Evolutionary conservation across 2,329 filamentous ascomycete genomes (phyloP).

Genomic region (Cadophora luteo-olivacea): DNA sequence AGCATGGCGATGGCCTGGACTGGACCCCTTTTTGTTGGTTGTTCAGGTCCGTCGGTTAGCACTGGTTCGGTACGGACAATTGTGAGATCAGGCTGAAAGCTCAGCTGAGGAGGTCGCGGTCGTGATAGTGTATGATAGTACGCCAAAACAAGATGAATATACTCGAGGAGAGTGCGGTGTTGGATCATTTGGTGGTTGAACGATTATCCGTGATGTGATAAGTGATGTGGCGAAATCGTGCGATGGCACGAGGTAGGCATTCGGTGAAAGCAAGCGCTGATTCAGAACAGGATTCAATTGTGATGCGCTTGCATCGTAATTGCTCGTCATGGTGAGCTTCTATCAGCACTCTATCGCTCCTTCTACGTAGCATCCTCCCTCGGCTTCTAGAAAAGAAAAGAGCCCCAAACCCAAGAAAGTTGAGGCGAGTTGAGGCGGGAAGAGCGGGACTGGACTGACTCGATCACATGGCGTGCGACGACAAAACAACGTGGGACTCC

Average conservation of each 20-base stretch:
- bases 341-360: not conserved
- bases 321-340: not conserved
- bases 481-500: not conserved
- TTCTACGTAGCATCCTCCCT: not conserved
- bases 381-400: constrained; percentile 13
- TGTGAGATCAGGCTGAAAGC: not conserved
- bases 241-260: not conserved
- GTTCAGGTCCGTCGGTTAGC: not conserved
- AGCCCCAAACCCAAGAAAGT: not conserved
- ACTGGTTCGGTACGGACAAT: not conserved
- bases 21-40: not conserved
- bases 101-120: constrained; percentile 4
- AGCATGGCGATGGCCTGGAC: not conserved
- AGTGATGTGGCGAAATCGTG: not conserved
- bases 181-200: too few species aligned
- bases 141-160: constrained; percentile 17
- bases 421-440: constrained; percentile 1
- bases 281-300: not conserved
- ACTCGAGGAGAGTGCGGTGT: not conserved
- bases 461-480: not conserved
- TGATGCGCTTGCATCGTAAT: not conserved
- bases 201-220: too few species aligned
- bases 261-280: too few species aligned
- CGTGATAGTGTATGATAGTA: constrained; percentile 3
- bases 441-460: constrained; percentile 1